A percentile compares a stretch with the other conserved stretches of the same genome.
Conservation (phyloP, 768 basidiomycete species). For the Lactarius hatsudake region DNA sequence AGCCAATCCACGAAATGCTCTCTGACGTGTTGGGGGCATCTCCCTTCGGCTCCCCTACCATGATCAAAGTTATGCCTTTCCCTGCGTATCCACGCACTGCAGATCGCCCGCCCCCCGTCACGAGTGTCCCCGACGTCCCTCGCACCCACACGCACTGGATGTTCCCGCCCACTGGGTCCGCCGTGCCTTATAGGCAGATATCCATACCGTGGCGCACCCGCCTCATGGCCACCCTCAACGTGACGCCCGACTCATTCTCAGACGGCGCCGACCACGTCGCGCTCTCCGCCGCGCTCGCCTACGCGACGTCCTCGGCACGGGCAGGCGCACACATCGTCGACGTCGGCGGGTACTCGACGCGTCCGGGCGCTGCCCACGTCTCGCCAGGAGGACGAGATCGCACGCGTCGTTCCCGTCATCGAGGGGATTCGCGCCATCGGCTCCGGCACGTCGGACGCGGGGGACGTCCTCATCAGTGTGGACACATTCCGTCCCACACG, state of each 20-base stretch:
- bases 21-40: slow-evolving; percentile 37
- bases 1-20: slow-evolving; percentile 48
- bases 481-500: slow-evolving; percentile 87
- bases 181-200: slow-evolving; percentile 24
- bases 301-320: slow-evolving; percentile 46
- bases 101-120: slow-evolving; percentile 25
- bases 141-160: slow-evolving; percentile 52
- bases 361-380: slow-evolving; percentile 73
- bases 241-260: slow-evolving; percentile 95
- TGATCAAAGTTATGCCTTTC: slow-evolving; percentile 76
- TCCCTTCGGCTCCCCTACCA: slow-evolving; percentile 41
- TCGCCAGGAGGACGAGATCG: slow-evolving; percentile 64
- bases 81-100: slow-evolving; percentile 48
- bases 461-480: slow-evolving; percentile 62
- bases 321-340: slow-evolving; percentile 80
- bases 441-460: neutral
- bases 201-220: slow-evolving; percentile 44
- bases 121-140: slow-evolving; percentile 16
- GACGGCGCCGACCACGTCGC: slow-evolving; percentile 68
- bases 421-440: slow-evolving; percentile 47
- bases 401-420: slow-evolving; percentile 72
- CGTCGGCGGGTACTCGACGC: slow-evolving; percentile 91
- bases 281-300: slow-evolving; percentile 51
- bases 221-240: slow-evolving; percentile 91
- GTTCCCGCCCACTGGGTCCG: slow-evolving; percentile 33